Evolutionary conservation across 345 rosid species (phyloP).

Genomic region (Orychophragmus violaceus): DNA sequence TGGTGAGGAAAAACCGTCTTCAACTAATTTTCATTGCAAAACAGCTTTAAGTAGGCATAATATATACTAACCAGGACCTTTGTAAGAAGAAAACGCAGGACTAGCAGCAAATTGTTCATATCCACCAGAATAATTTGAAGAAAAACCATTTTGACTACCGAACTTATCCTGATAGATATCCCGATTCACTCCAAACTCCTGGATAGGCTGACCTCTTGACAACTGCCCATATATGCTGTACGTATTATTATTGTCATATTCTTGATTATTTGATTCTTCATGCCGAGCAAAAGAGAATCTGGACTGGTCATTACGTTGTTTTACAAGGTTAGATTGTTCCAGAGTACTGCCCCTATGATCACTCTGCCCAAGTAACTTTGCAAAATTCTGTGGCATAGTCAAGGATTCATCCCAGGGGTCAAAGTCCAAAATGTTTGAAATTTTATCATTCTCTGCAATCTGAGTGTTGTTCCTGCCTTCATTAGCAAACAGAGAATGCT

Average conservation of each 20-base stretch:
- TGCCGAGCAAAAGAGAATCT: conserved; percentile 86
- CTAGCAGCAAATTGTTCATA: conserved; percentile 26
- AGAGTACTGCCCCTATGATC: conserved; percentile 43
- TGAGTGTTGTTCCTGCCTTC: conserved; percentile 30
- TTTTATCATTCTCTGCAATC: conserved; percentile 62
- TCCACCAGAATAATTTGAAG: conserved; percentile 44
- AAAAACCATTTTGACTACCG: conserved; percentile 42
- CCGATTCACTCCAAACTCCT: conserved; percentile 24
- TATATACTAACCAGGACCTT: conserved; percentile 50
- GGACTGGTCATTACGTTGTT: conserved; percentile 63
- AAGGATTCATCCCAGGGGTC: conserved; percentile 77
- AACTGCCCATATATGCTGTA: conserved; percentile 36
- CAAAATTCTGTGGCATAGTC: conserved; percentile 60
- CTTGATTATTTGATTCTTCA: conserved; percentile 46
- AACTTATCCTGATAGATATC: conserved; percentile 37
- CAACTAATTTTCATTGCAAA: too few species aligned
- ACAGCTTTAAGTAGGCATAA: not conserved
- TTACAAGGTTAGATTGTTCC: conserved; percentile 40
- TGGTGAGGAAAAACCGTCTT: not conserved
- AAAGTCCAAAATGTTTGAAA: conserved; percentile 71
- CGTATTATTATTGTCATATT: conserved; percentile 29
- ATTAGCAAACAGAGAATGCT: conserved; percentile 31
- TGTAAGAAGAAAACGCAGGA: conserved; percentile 38
- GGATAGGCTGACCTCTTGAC: conserved; percentile 29
- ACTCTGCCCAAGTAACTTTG: conserved; percentile 49